These are phyloP conservation scores for Circinella minor DNA, from an alignment of 371 early-diverging fungal species.

Conservation along the genomic window DNA sequence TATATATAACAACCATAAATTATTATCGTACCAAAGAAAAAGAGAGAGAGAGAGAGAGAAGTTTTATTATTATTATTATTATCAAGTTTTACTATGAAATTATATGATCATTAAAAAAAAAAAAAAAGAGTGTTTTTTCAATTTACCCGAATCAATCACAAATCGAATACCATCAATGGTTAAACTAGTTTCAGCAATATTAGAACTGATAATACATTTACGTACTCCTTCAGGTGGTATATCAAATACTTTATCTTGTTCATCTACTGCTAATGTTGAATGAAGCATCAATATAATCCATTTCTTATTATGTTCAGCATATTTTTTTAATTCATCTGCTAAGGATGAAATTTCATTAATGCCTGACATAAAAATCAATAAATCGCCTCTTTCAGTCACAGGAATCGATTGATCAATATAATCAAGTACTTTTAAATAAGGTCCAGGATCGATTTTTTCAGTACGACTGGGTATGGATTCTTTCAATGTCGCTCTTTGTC, in stretches of 20 bases:
- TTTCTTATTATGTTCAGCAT: conserved; percentile 46
- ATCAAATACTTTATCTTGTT: conserved; percentile 61
- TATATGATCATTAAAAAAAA: no score
- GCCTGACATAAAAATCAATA: conserved; percentile 73
- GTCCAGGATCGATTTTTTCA: conserved; percentile 50
- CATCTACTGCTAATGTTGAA: conserved; percentile 54
- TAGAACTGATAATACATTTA: conserved; percentile 69
- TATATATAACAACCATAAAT: no score
- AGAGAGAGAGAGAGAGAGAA: no score
- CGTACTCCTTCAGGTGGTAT: conserved; percentile 52
- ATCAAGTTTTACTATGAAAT: no score
- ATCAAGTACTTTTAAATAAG: conserved; percentile 66
- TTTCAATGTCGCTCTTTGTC: conserved; percentile 44
- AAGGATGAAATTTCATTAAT: conserved; percentile 68
- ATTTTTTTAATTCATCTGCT: conserved; percentile 46
- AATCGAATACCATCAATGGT: conserved; percentile 80
- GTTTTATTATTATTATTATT: no score
- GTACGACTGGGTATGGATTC: conserved; percentile 51
- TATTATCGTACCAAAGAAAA: no score
- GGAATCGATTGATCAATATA: conserved; percentile 67
- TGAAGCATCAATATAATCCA: conserved; percentile 66
- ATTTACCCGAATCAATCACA: conserved; percentile 74
- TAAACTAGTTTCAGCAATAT: conserved; percentile 74
- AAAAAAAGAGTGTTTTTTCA: no score
- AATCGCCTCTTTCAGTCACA: conserved; percentile 66